Conservation (phyloP, 1,139 yeast genomes). For the Ogataea hybrid region DNA sequence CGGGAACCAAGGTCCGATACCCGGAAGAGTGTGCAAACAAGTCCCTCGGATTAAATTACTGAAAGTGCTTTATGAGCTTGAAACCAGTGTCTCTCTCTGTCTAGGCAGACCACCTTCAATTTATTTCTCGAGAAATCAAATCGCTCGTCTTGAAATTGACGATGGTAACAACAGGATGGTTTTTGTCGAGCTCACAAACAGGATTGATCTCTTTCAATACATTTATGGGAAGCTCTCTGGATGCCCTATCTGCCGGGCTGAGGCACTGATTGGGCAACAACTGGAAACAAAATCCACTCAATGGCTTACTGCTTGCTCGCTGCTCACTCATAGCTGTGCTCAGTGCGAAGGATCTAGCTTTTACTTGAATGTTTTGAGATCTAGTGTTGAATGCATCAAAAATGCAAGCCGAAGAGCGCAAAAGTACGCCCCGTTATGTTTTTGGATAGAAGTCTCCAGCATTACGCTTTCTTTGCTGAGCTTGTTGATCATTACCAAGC, state of each 20-base stretch:
- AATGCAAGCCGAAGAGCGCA: background rate
- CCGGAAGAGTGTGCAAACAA: constrained; percentile 14
- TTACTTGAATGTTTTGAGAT: background rate
- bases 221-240: background rate
- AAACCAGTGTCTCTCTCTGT: constrained; percentile 13
- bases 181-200: background rate
- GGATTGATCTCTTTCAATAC: background rate
- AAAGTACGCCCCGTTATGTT: background rate
- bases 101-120: constrained; percentile 17
- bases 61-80: constrained; percentile 14
- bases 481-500: background rate
- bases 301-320: background rate
- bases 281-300: background rate
- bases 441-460: background rate
- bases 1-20: constrained; percentile 5
- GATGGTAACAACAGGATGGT: background rate
- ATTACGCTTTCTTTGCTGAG: background rate
- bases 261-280: too few species aligned
- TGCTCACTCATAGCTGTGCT: background rate
- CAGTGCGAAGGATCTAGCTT: background rate
- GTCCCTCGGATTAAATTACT: constrained; percentile 12
- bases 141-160: background rate
- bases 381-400: background rate
- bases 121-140: background rate
- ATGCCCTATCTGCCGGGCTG: background rate